Base-by-base conservation (phyloP, 2,329 filamentous ascomycete genomes). In the Penicillium sumatraense region DNA sequence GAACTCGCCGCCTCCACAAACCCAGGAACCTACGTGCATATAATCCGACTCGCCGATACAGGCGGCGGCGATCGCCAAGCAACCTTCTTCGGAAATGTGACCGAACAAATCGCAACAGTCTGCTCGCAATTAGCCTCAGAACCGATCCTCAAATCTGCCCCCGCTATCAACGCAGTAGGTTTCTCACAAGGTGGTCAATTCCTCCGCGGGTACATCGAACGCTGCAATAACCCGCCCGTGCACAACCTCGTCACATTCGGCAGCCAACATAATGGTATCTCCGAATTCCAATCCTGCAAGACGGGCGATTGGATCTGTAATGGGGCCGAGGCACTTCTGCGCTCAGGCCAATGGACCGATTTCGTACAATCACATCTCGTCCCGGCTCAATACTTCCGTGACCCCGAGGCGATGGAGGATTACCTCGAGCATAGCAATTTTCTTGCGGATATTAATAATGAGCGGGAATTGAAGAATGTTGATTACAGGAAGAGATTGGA, bases 171-270 rank as follows among this genome's bases (percentile, higher is more conserved):
- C 75, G 93, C 93, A 29, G 78, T 99, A 31, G 95, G 95, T 24
- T 97, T 99, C 80, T 95, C 90, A 13, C 95, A 99, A 75, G 95
- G 95, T 60, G 95, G 95, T 1, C 91, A 96, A 73, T 97, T 99
- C 78, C 83, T 99, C n/a, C 87, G 95, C 56, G 95, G 84, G 21
- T 93, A 96, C 72, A 81, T 96, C 61, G 87, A 99, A 81, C 85
- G 91, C 40, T 99, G 95, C 81, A 95, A 92, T 72, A 68, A 67
- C 29, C 88, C 91, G 0, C 87, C 85, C 3, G 84, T 96, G 11
- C 84, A 86, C 62, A 93, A 85, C 70, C 83, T 97, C 33, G 84
- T 96, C 60, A 97, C 93, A 1, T 96, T 95, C 67, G 93, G 93
- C 60, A 89, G 87, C 68, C 93, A 96, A 78, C 93, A 97, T 77